phyloP scores from a whole-genome alignment of 495 filamentous ascomycete species.

The Penicillium bovifimosum region DNA sequence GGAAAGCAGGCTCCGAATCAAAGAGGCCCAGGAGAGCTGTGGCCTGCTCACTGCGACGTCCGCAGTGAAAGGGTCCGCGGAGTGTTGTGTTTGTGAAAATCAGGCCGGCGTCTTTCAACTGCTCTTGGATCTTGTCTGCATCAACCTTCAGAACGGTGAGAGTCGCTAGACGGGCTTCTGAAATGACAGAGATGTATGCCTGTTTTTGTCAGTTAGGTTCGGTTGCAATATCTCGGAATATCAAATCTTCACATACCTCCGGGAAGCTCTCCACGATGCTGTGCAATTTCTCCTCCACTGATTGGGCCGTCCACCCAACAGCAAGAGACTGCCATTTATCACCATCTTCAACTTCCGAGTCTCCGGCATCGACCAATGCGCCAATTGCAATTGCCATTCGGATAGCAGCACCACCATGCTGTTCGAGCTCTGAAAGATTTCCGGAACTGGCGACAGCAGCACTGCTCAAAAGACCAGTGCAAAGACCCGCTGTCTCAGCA shows the following conservation, averaged over 20 bases:
- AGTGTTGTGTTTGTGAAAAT: neutral
- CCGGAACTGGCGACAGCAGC: conserved; percentile 27
- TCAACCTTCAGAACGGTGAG: neutral
- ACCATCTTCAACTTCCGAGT: conserved; percentile 5
- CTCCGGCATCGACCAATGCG: conserved; percentile 33
- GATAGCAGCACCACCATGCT: conserved; percentile 27
- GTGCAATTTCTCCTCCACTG: neutral
- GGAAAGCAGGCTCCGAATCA: conserved; percentile 19
- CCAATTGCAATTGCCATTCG: conserved; percentile 29
- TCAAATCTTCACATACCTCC: too few relatives aligned
- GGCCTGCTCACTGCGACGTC: neutral
- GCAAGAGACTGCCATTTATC: neutral
- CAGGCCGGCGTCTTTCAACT: neutral
- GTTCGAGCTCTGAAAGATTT: conserved; percentile 16
- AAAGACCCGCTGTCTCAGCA: conserved; percentile 34
- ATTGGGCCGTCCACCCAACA: neutral
- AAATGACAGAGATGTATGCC: conserved; percentile 1
- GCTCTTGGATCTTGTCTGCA: neutral
- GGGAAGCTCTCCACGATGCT: neutral
- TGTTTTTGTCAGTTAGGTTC: neutral
- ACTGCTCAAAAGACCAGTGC: conserved; percentile 33
- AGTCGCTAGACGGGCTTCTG: neutral
- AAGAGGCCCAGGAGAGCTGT: neutral
- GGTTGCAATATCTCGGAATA: too few relatives aligned
- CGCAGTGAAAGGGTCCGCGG: neutral